phyloP scores from a whole-genome alignment of 2,329 filamentous ascomycete genomes.

The Lasiodiplodia hormozganensis region DNA sequence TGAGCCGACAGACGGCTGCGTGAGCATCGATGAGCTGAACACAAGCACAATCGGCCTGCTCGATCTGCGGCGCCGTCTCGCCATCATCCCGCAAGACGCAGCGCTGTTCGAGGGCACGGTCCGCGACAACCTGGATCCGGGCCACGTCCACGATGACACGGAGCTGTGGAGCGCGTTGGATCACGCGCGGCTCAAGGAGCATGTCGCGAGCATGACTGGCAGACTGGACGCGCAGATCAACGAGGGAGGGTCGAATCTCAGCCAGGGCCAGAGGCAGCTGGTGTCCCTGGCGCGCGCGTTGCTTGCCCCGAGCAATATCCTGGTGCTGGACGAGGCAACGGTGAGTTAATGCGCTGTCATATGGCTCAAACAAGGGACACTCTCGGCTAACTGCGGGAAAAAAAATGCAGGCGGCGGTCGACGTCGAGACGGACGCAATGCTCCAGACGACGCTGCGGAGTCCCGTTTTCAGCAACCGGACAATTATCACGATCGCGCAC shows the following conservation, averaged over 20 bases:
- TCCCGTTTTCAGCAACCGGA: slow-evolving; percentile 82
- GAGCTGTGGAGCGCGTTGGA: slow-evolving; percentile 96
- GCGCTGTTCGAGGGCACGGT: slow-evolving; percentile 93
- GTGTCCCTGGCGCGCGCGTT: slow-evolving; percentile 92
- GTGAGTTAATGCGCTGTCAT: slow-evolving; percentile 53
- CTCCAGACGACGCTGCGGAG: slow-evolving; percentile 69
- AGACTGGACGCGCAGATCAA: slow-evolving; percentile 88
- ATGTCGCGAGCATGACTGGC: slow-evolving; percentile 84
- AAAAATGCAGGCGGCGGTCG: slow-evolving; percentile 64
- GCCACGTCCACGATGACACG: slow-evolving; percentile 93
- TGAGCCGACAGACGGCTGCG: slow-evolving; percentile 80
- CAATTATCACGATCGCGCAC: slow-evolving; percentile 98
- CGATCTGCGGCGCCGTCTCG: slow-evolving; percentile 85
- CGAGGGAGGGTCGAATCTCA: slow-evolving; percentile 97
- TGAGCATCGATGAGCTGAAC: slow-evolving; percentile 88
- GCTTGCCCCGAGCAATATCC: slow-evolving; percentile 93
- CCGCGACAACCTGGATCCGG: slow-evolving; percentile 93
- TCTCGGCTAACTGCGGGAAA: slow-evolving; percentile 26
- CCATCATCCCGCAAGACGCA: slow-evolving; percentile 97
- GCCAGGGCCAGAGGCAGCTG: slow-evolving; percentile 92
- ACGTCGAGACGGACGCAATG: slow-evolving; percentile 71
- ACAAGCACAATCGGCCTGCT: slow-evolving; percentile 89
- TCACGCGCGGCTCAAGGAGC: slow-evolving; percentile 91
- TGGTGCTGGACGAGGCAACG: slow-evolving; percentile 96
- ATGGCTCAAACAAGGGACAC: slow-evolving; percentile 12